These are phyloP conservation scores for Phaeotremella fagi DNA, from an alignment of 768 basidiomycete genomes.

Conservation along the genomic window DNA sequence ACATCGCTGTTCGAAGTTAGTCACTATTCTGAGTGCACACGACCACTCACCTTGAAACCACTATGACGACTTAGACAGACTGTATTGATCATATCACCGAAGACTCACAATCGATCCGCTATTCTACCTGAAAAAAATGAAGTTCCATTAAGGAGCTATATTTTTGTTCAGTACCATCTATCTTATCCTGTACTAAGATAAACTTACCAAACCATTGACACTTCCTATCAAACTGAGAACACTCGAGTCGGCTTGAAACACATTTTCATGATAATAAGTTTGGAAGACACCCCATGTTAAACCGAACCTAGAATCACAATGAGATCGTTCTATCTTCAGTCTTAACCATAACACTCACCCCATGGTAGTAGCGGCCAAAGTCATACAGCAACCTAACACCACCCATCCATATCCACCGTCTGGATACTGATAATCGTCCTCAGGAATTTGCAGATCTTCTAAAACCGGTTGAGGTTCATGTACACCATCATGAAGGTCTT, in stretches of 20 bases:
- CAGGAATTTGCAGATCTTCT: neutral
- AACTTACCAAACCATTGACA: slow-evolving; percentile 4
- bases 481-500: neutral
- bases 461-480: neutral
- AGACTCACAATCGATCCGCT: slow-evolving; percentile 7
- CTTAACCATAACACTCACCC: neutral
- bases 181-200: too few species aligned
- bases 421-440: neutral
- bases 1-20: neutral
- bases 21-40: too few species aligned
- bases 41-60: neutral
- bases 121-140: neutral
- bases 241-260: slow-evolving; percentile 1
- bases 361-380: neutral
- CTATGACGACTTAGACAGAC: neutral
- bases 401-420: neutral
- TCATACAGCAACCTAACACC: neutral
- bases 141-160: slow-evolving; percentile 3
- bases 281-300: slow-evolving; percentile 12
- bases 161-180: too few species aligned
- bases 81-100: neutral
- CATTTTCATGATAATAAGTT: slow-evolving; percentile 8
- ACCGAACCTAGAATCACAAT: neutral
- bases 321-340: neutral
- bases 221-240: slow-evolving; percentile 7